Percentiles rank a stretch among this genome's conserved stretches.
Evolutionary conservation across 306 rosid species (phyloP).

Genomic region (Canavalia gladiata): DNA sequence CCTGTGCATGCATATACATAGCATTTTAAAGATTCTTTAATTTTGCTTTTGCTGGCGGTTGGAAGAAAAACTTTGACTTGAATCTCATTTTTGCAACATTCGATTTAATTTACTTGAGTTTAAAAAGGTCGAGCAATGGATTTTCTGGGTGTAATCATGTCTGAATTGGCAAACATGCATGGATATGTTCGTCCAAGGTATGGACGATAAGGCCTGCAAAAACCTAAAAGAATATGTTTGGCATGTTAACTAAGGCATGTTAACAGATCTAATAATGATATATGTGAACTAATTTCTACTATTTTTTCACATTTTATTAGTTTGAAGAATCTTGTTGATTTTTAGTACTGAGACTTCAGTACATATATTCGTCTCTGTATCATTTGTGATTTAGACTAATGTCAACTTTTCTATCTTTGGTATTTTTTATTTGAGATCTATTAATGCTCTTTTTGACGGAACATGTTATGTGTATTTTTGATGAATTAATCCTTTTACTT

Average conservation of each 20-base stretch:
- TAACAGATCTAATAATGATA: no score
- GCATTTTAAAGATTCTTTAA: not conserved
- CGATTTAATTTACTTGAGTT: not conserved
- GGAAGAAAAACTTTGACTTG: not conserved
- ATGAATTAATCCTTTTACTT: not conserved
- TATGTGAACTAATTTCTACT: no score
- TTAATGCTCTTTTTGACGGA: not conserved
- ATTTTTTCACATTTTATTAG: no score
- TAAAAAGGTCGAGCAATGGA: not conserved
- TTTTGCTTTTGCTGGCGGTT: not conserved
- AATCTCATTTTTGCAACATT: not conserved
- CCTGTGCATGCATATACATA: not conserved
- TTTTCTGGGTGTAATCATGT: not conserved
- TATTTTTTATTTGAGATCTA: not conserved
- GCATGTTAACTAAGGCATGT: no score
- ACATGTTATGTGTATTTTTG: not conserved
- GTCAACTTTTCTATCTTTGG: not conserved
- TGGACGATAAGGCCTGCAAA: no score
- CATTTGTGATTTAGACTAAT: not conserved
- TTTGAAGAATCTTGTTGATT: no score
- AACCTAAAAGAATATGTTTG: no score
- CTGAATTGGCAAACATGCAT: not conserved
- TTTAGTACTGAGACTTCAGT: not conserved
- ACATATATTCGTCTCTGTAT: not conserved
- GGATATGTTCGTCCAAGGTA: not conserved